Conservation (phyloP, 768 basidiomycete species). For the Lanmaoa rubissima region DNA sequence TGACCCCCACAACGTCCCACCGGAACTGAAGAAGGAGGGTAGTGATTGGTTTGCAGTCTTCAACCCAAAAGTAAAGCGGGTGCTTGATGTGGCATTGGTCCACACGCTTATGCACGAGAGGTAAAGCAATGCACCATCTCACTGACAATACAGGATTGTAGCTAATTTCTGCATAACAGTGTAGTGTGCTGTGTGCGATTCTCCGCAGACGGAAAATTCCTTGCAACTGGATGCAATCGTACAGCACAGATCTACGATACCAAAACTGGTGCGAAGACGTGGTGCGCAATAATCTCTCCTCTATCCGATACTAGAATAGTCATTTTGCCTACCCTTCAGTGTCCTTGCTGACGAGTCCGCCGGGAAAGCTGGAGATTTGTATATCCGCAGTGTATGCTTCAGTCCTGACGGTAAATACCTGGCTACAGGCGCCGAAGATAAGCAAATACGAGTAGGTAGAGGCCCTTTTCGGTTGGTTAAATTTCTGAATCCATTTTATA, state of each 20-base stretch:
- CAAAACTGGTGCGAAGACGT: conserved; percentile 80
- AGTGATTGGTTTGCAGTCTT: conserved; percentile 88
- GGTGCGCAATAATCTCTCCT: conserved; percentile 46
- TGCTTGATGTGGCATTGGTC: conserved; percentile 74
- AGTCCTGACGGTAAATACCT: conserved; percentile 68
- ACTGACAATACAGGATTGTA: not conserved
- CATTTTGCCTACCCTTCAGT: conserved; percentile 36
- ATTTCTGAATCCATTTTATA: conserved; percentile 31
- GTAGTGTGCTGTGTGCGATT: conserved; percentile 91
- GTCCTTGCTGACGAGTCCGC: conserved; percentile 77
- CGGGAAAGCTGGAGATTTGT: conserved; percentile 75
- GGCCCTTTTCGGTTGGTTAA: not conserved
- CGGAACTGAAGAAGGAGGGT: conserved; percentile 56
- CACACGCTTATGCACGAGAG: conserved; percentile 92
- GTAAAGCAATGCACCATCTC: conserved; percentile 38
- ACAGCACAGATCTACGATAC: conserved; percentile 95
- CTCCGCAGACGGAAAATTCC: conserved; percentile 87
- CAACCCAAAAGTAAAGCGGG: conserved; percentile 76
- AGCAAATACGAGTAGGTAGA: conserved; percentile 74
- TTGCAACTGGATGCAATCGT: conserved; percentile 95
- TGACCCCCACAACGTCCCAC: conserved; percentile 33
- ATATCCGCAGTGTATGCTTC: conserved; percentile 85
- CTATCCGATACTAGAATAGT: conserved; percentile 3
- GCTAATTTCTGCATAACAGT: conserved; percentile 35
- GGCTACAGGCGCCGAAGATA: conserved; percentile 87